phyloP scores from a whole-genome alignment of 1,139 yeast species.

The Casaregolazyma suthepensis region DNA sequence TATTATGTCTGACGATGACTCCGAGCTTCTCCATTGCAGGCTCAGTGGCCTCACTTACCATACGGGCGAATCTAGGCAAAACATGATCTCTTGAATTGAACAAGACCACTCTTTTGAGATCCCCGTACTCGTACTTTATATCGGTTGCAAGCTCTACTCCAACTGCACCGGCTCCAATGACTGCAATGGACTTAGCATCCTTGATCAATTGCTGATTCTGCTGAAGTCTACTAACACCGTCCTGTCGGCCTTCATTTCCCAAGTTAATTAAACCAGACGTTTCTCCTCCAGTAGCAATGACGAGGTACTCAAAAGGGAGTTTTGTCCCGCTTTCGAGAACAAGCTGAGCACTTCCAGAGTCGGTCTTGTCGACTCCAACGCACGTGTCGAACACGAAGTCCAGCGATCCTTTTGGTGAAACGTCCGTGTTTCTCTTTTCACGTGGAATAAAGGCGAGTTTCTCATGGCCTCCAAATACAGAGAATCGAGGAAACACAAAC shows the following conservation, averaged over 20 bases:
- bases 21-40: conserved; percentile 10
- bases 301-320: conserved; percentile 7
- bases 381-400: neutral
- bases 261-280: conserved; percentile 9
- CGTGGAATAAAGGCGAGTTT: conserved; percentile 17
- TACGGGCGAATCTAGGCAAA: conserved; percentile 13
- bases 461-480: conserved; percentile 17
- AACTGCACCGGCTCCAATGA: conserved; percentile 24
- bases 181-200: conserved; percentile 17
- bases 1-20: conserved; percentile 14
- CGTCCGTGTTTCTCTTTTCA: conserved; percentile 8
- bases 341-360: neutral
- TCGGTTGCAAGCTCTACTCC: conserved; percentile 25
- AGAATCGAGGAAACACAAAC: conserved; percentile 17
- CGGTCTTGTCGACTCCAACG: neutral
- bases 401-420: conserved; percentile 13
- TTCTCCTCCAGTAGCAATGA: conserved; percentile 12
- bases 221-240: conserved; percentile 11
- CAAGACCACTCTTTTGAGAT: conserved; percentile 15
- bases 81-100: conserved; percentile 14
- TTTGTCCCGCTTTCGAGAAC: conserved; percentile 8
- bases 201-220: conserved; percentile 11
- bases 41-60: conserved; percentile 13
- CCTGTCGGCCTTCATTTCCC: conserved; percentile 8
- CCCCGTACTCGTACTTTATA: conserved; percentile 19